Percentiles rank a stretch among this genome's conserved stretches.
Conservation (phyloP, 139 green algal species). For the Chlamydomonas incerta region DNA sequence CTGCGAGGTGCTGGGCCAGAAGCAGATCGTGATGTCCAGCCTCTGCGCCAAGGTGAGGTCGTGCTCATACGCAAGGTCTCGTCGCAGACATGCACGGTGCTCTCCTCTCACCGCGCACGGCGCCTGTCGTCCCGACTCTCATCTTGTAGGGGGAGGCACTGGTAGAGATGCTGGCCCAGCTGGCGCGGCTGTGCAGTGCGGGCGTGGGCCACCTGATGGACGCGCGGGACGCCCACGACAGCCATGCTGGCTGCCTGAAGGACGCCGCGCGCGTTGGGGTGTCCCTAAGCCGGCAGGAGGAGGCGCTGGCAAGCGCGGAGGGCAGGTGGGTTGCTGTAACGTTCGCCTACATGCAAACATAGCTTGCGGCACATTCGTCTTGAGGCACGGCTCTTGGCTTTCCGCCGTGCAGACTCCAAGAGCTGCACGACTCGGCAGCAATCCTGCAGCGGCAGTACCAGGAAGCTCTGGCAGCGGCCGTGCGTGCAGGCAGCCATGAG, state of each 20-base stretch:
- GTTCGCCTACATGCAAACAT: too few relatives aligned
- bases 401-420: not conserved
- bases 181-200: conserved; percentile 7
- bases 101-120: too few relatives aligned
- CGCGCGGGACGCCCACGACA: not conserved
- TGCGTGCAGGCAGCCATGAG: not conserved
- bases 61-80: not conserved
- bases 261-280: not conserved
- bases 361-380: too few relatives aligned
- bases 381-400: not conserved
- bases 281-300: not conserved
- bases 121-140: too few relatives aligned
- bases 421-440: not conserved
- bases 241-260: not conserved
- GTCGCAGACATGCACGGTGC: too few relatives aligned
- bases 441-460: not conserved
- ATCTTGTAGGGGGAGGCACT: conserved; percentile 5
- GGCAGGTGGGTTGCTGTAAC: not conserved
- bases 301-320: not conserved
- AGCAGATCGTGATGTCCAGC: not conserved
- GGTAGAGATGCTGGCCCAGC: conserved; percentile 12
- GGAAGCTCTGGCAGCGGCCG: not conserved
- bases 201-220: conserved; percentile 8
- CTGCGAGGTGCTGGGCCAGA: not conserved
- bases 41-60: conserved; percentile 17